These are phyloP conservation scores for Russula emetica DNA, from an alignment of 768 basidiomycete genomes.

Conservation along the genomic window DNA sequence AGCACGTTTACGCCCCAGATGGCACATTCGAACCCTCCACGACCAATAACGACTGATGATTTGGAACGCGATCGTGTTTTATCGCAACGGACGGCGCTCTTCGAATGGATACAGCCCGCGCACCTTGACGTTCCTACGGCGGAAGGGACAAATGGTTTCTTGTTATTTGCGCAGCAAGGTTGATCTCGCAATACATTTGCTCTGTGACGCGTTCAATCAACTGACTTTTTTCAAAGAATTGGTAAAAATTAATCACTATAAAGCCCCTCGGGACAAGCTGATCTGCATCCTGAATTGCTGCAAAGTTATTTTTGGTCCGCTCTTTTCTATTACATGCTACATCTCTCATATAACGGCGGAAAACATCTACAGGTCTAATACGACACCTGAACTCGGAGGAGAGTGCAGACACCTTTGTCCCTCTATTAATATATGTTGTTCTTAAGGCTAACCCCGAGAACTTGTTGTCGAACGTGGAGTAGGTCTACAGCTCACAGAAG, in stretches of 20 bases:
- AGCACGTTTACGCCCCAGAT: conserved; percentile 94
- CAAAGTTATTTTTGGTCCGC: conserved; percentile 97
- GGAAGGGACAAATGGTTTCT: conserved; percentile 71
- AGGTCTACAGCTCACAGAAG: conserved; percentile 31
- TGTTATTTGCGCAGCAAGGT: conserved; percentile 90
- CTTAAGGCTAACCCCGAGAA: conserved; percentile 92
- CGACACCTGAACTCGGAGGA: conserved; percentile 81
- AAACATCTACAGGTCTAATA: conserved; percentile 61
- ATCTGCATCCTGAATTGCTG: conserved; percentile 97
- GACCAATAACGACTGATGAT: conserved; percentile 87
- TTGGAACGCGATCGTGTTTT: conserved; percentile 93
- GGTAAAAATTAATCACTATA: conserved; percentile 96
- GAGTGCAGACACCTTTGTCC: conserved; percentile 92
- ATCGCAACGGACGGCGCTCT: conserved; percentile 82
- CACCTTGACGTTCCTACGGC: conserved; percentile 88
- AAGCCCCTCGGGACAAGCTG: conserved; percentile 95
- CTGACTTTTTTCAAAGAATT: conserved; percentile 53
- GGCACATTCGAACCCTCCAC: conserved; percentile 56
- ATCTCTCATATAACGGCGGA: conserved; percentile 13
- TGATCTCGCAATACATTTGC: conserved; percentile 16
- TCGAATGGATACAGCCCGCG: conserved; percentile 82
- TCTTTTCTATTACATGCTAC: conserved; percentile 19
- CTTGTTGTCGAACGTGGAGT: conserved; percentile 95
- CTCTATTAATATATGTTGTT: conserved; percentile 90
- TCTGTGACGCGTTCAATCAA: not conserved